These are phyloP conservation scores for Ascochyta fabae DNA, from an alignment of 2,329 filamentous ascomycete genomes.

Conservation along the genomic window DNA sequence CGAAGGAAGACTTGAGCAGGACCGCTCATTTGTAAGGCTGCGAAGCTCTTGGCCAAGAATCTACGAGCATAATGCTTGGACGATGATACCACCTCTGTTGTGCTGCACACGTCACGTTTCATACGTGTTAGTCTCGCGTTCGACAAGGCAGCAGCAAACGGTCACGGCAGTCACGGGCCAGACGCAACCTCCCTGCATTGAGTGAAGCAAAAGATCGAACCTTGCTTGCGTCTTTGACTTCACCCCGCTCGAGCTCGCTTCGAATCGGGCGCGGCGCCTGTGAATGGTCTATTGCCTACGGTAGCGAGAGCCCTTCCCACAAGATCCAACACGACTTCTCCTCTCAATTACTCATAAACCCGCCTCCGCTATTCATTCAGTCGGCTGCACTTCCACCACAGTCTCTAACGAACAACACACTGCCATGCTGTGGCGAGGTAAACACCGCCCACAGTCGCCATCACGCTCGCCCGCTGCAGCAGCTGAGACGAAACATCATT, in stretches of 20 bases:
- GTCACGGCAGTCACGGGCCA: neutral
- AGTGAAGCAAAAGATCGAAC: neutral
- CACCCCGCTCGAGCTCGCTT: neutral
- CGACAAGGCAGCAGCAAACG: constrained; percentile 7
- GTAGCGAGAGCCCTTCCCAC: constrained; percentile 9
- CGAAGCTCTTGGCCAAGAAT: neutral
- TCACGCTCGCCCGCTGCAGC: neutral
- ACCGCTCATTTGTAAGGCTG: neutral
- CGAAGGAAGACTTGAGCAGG: constrained; percentile 1
- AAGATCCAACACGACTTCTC: neutral
- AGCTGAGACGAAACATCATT: neutral
- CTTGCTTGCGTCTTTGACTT: neutral
- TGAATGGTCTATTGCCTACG: neutral
- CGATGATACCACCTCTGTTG: neutral
- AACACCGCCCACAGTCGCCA: neutral
- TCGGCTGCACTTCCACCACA: neutral
- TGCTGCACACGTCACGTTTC: constrained; percentile 7
- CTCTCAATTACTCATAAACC: neutral
- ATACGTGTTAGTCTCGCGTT: neutral
- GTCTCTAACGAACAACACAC: neutral
- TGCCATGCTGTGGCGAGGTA: neutral
- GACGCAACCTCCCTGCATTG: neutral
- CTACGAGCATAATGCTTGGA: neutral
- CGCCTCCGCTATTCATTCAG: neutral
- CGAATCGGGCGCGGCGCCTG: neutral